phyloP scores from a whole-genome alignment of 768 basidiomycete genomes.

The Phallus indusiatus region DNA sequence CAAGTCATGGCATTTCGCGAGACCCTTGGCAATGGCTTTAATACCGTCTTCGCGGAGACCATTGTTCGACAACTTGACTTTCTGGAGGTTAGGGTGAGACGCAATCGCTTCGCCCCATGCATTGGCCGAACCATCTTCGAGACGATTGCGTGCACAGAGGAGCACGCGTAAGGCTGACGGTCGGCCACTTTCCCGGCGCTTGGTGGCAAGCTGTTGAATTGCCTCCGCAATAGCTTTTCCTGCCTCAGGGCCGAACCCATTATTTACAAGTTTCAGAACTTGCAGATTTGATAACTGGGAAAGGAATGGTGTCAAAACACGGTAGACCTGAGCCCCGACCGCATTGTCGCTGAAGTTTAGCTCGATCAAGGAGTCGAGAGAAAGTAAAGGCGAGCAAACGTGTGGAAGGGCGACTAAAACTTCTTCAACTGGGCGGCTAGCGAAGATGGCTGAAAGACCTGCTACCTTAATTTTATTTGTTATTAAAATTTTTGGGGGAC shows the following conservation, averaged over 20 bases:
- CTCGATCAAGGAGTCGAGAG: slow-evolving; percentile 72
- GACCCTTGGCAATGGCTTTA: slow-evolving; percentile 62
- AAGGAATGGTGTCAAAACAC: slow-evolving; percentile 87
- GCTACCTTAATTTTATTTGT: slow-evolving; percentile 51
- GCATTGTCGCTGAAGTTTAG: slow-evolving; percentile 94
- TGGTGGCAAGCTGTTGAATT: slow-evolving; percentile 61
- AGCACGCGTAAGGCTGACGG: slow-evolving; percentile 66
- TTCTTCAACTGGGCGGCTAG: slow-evolving; percentile 89
- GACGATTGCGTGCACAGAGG: slow-evolving; percentile 91
- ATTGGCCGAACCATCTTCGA: slow-evolving; percentile 80
- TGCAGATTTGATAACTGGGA: slow-evolving; percentile 73
- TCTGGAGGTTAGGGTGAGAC: slow-evolving; percentile 68
- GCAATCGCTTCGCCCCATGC: slow-evolving; percentile 86
- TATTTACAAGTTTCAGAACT: slow-evolving; percentile 89
- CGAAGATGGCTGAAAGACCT: slow-evolving; percentile 96
- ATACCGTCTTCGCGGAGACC: slow-evolving; percentile 94
- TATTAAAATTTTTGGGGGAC: not conserved
- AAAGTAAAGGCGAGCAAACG: slow-evolving; percentile 78
- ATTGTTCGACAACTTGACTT: slow-evolving; percentile 95
- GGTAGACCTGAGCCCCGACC: slow-evolving; percentile 90
- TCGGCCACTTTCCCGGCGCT: slow-evolving; percentile 56
- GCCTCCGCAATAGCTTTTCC: slow-evolving; percentile 82
- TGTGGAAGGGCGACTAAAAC: slow-evolving; percentile 85
- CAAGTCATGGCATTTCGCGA: slow-evolving; percentile 57
- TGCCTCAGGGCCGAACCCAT: slow-evolving; percentile 88